Evolutionary conservation across 139 green algal species (phyloP).

Genomic region (Closterium sp.): DNA sequence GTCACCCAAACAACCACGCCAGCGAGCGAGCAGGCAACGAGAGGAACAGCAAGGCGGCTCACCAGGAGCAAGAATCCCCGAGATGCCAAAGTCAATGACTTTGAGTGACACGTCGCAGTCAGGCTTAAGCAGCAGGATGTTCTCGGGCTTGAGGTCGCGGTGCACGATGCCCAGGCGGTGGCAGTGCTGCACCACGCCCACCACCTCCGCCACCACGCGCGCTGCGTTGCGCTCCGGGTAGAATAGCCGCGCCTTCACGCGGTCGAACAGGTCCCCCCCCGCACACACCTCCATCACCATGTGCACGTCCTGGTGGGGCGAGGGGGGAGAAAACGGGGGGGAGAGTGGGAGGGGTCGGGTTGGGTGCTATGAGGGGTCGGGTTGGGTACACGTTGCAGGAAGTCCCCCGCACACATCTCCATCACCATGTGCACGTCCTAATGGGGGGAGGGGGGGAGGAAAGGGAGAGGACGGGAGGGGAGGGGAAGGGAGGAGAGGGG

Average conservation of each 20-base stretch:
- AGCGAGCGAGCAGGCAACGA: too few relatives aligned
- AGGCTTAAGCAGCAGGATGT: conserved; percentile 90
- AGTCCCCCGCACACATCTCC: neutral
- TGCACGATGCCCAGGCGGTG: conserved; percentile 92
- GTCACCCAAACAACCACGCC: too few relatives aligned
- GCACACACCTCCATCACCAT: conserved; percentile 2
- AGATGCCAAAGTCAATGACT: conserved; percentile 66
- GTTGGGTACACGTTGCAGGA: too few relatives aligned
- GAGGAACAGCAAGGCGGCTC: neutral
- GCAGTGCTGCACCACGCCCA: conserved; percentile 86
- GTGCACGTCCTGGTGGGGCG: neutral
- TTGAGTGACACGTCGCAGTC: conserved; percentile 72
- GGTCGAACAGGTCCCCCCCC: conserved; percentile 10
- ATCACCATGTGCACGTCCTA: neutral
- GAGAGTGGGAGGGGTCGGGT: too few relatives aligned
- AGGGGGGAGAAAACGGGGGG: too few relatives aligned
- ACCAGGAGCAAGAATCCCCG: conserved; percentile 47
- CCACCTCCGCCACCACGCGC: conserved; percentile 75
- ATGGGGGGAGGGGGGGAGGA: too few relatives aligned
- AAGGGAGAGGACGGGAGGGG: too few relatives aligned
- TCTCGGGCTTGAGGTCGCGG: conserved; percentile 83
- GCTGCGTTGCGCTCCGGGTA: conserved; percentile 68
- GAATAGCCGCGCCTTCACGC: neutral
- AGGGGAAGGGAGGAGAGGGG: too few relatives aligned
- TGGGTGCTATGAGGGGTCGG: too few relatives aligned